These are phyloP conservation scores for Cryptococcus neoformans DNA, from an alignment of 1,284 basidiomycete genomes.

Conservation along the genomic window DNA sequence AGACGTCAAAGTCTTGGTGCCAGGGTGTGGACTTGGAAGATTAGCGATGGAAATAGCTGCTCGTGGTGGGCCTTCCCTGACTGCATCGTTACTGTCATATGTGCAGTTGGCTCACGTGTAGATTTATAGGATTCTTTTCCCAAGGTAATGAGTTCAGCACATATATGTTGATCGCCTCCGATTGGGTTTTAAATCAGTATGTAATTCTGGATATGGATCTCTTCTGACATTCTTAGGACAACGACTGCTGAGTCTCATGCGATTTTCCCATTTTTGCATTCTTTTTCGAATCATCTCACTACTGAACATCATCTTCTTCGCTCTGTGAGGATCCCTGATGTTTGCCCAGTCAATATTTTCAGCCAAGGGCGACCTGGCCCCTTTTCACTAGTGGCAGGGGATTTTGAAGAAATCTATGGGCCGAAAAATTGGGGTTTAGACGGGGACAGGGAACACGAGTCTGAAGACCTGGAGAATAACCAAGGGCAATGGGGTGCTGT, in stretches of 20 bases:
- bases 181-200: slow-evolving; percentile 75
- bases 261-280: slow-evolving; percentile 84
- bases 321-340: slow-evolving; percentile 72
- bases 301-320: slow-evolving; percentile 63
- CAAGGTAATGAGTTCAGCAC: slow-evolving; percentile 94
- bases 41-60: slow-evolving; percentile 81
- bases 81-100: neutral
- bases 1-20: slow-evolving; percentile 72
- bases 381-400: slow-evolving; percentile 85
- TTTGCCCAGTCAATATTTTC: slow-evolving; percentile 70
- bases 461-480: slow-evolving; percentile 51
- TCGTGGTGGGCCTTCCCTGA: slow-evolving; percentile 57
- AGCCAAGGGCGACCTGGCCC: slow-evolving; percentile 44
- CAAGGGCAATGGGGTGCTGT: slow-evolving; percentile 80
- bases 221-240: slow-evolving; percentile 55
- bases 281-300: slow-evolving; percentile 72
- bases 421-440: slow-evolving; percentile 36
- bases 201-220: neutral
- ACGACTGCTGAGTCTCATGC: slow-evolving; percentile 63
- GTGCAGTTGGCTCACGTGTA: neutral
- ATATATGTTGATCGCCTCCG: slow-evolving; percentile 84
- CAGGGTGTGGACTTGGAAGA: slow-evolving; percentile 80
- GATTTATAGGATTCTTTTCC: slow-evolving; percentile 65
- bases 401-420: slow-evolving; percentile 91
- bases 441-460: neutral